A percentile compares a stretch with the other conserved stretches of the same genome.
Conservation (phyloP, 2,329 filamentous ascomycete species). For the Botrytis pseudocinerea region DNA sequence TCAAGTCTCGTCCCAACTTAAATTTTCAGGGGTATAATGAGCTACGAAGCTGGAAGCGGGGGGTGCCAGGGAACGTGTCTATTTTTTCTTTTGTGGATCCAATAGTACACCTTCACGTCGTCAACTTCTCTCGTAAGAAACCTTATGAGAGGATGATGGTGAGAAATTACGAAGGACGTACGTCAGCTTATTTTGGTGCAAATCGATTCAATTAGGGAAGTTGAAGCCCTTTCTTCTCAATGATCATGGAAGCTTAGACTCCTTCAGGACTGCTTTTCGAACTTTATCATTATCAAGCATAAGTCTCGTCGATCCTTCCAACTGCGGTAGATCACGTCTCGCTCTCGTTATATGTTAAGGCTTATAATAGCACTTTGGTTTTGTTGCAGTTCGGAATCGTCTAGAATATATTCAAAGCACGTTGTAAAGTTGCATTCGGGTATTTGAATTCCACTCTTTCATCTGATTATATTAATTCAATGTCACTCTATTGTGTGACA, state of each 20-base stretch:
- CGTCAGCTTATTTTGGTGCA: neutral
- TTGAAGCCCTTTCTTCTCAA: neutral
- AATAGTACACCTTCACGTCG: neutral
- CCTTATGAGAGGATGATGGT: neutral
- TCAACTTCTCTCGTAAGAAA: neutral
- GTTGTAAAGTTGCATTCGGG: constrained; percentile 4
- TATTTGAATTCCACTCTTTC: neutral
- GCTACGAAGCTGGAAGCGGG: neutral
- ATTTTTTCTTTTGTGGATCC: neutral
- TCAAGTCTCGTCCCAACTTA: neutral
- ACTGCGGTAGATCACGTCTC: neutral
- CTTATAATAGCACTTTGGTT: no score
- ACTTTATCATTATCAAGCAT: neutral
- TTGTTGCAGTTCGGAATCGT: neutral
- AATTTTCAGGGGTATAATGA: neutral
- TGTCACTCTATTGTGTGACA: neutral
- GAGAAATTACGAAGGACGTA: neutral
- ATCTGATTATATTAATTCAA: neutral
- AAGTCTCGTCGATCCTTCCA: neutral
- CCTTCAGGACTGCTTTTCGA: neutral
- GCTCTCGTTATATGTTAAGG: neutral
- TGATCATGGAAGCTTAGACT: neutral
- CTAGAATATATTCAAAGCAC: neutral
- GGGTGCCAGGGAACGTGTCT: neutral
- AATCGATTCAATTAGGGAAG: neutral